Evolutionary conservation across 306 rosid species (phyloP).

Genomic region (Cucumis cinereus): DNA sequence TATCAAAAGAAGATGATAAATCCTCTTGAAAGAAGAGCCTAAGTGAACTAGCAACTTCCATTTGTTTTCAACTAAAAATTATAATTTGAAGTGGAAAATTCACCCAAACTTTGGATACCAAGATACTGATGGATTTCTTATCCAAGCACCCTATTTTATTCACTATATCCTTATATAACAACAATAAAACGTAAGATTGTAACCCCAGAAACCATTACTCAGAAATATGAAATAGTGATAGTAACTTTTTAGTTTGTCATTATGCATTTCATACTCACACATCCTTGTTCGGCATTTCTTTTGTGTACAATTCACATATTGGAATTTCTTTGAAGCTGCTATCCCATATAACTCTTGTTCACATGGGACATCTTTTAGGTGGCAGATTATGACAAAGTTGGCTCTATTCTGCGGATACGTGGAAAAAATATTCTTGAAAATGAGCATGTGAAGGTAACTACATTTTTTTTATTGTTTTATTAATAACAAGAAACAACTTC

Average conservation of each 20-base stretch:
- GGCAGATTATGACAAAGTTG: conserved; percentile 87
- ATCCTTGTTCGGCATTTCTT: neutral
- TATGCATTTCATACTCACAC: neutral
- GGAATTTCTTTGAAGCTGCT: conserved; percentile 2
- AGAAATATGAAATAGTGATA: neutral
- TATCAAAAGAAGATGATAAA: neutral
- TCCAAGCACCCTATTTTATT: neutral
- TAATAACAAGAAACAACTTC: neutral
- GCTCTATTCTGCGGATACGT: conserved; percentile 69
- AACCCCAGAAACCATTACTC: neutral
- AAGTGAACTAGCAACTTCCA: neutral
- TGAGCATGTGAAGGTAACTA: conserved; percentile 76
- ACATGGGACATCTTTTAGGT: conserved; percentile 26
- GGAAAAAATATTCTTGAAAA: conserved; percentile 81
- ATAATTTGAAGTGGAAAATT: neutral
- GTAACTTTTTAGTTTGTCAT: neutral
- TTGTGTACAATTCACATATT: neutral
- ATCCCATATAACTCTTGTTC: neutral
- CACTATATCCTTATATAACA: neutral
- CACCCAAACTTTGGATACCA: neutral
- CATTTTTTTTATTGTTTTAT: neutral
- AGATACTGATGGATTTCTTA: neutral
- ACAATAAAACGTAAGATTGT: neutral
- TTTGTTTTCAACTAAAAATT: neutral
- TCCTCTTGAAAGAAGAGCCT: neutral